Conservation (phyloP, 345 rosid species). For the Abelmoschus esculentus region DNA sequence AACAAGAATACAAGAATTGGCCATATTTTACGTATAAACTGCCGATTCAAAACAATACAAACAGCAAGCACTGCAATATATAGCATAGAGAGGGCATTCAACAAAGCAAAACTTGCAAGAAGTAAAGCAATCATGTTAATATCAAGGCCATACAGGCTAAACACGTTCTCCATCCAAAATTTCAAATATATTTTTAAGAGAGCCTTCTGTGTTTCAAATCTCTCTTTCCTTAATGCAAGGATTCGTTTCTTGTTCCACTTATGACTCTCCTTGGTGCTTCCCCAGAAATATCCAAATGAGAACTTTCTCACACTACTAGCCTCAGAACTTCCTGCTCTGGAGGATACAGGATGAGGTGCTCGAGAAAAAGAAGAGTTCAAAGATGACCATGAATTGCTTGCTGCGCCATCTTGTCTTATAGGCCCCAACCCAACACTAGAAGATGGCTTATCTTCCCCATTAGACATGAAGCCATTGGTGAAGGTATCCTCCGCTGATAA, state of each 20-base stretch:
- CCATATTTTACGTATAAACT: slow-evolving; percentile 63
- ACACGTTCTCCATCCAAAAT: slow-evolving; percentile 89
- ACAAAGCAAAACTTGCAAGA: slow-evolving; percentile 82
- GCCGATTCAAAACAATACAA: slow-evolving; percentile 60
- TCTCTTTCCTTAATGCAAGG: slow-evolving; percentile 69
- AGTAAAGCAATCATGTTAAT: slow-evolving; percentile 90
- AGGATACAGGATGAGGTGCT: slow-evolving; percentile 28
- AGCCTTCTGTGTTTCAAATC: slow-evolving; percentile 76
- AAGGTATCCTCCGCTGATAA: slow-evolving; percentile 52
- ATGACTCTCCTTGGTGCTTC: slow-evolving; percentile 74
- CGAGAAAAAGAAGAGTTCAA: slow-evolving; percentile 30
- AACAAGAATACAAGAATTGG: slow-evolving; percentile 72
- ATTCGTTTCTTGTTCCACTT: slow-evolving; percentile 82
- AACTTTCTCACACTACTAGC: slow-evolving; percentile 48
- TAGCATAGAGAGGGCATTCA: slow-evolving; percentile 79
- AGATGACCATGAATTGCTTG: slow-evolving; percentile 6
- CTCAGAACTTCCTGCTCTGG: slow-evolving; percentile 40
- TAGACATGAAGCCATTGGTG: slow-evolving; percentile 35
- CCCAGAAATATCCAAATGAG: slow-evolving; percentile 87
- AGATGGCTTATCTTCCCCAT: slow-evolving; percentile 43
- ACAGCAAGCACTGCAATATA: slow-evolving; percentile 80
- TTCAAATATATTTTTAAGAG: slow-evolving; percentile 65
- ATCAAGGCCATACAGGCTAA: slow-evolving; percentile 92
- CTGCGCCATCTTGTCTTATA: too few species aligned
- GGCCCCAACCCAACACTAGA: too few species aligned